Evolutionary conservation across 2,329 filamentous ascomycete species (phyloP).

Genomic region (Aspergillus chevalieri): DNA sequence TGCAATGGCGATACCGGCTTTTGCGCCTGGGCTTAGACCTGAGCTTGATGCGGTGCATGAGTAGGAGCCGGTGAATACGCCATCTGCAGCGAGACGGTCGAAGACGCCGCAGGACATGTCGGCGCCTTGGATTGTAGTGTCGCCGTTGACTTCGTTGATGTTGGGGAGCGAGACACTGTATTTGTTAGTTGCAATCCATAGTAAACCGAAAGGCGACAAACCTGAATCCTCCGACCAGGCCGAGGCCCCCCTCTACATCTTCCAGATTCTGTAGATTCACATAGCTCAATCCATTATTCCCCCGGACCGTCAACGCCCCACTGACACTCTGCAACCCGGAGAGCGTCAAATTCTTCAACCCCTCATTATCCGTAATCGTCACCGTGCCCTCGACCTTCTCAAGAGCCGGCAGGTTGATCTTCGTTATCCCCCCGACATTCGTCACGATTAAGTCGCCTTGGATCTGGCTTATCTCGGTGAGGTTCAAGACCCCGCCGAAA

Average conservation of each 20-base stretch:
- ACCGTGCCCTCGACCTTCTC: constrained; percentile 15
- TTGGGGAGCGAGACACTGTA: constrained; percentile 17
- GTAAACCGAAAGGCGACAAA: constrained; percentile 4
- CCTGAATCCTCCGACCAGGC: constrained; percentile 19
- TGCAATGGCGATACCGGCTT: constrained; percentile 29
- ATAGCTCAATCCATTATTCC: not conserved
- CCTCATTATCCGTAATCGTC: constrained; percentile 13
- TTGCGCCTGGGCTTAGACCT: constrained; percentile 19
- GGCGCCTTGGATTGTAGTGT: constrained; percentile 15
- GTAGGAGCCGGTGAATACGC: constrained; percentile 14
- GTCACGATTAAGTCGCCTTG: constrained; percentile 18
- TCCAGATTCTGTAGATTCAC: constrained; percentile 4
- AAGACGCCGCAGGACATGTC: constrained; percentile 19
- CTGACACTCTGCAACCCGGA: constrained; percentile 13
- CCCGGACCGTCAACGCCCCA: constrained; percentile 10
- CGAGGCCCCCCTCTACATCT: constrained; percentile 18
- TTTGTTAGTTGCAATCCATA: not conserved
- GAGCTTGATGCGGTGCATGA: constrained; percentile 11
- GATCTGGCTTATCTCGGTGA: constrained; percentile 33
- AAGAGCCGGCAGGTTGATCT: constrained; percentile 14
- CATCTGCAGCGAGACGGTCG: constrained; percentile 8
- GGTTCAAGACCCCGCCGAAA: constrained; percentile 32
- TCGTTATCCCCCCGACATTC: constrained; percentile 10
- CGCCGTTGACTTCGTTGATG: constrained; percentile 18
- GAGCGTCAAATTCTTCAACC: constrained; percentile 15